Conservation (phyloP, 306 rosid genomes). For the Quercus glauca region DNA sequence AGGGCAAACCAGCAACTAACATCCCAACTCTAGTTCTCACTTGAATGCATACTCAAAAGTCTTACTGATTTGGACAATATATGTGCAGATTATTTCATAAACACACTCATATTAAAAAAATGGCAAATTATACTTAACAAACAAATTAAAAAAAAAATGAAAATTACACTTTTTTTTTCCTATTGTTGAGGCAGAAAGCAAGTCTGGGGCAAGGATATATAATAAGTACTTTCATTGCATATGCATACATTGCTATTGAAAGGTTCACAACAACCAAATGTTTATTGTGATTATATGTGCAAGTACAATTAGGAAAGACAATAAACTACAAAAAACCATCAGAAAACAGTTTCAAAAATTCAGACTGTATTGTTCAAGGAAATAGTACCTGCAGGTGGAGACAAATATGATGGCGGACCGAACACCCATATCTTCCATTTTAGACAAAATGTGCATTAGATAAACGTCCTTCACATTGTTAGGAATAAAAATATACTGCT, state of each 20-base stretch:
- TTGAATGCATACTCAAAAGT: background rate
- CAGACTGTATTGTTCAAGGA: conserved; percentile 11
- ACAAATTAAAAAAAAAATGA: too few species aligned
- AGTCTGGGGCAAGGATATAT: too few species aligned
- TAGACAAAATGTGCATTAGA: conserved; percentile 62
- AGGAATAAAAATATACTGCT: conserved; percentile 63
- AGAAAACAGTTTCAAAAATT: background rate
- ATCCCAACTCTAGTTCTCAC: background rate
- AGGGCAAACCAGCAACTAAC: background rate
- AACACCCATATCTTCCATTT: conserved; percentile 68
- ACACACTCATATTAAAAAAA: too few species aligned
- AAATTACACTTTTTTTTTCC: background rate
- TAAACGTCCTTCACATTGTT: conserved; percentile 76
- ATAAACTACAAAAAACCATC: background rate
- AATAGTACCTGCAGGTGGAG: conserved; percentile 69
- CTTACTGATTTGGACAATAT: background rate
- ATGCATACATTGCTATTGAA: too few species aligned
- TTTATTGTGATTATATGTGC: too few species aligned
- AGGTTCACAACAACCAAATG: too few species aligned
- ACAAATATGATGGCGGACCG: conserved; percentile 81
- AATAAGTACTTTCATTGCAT: too few species aligned
- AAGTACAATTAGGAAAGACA: background rate
- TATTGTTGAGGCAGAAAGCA: too few species aligned
- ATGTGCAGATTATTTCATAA: background rate
- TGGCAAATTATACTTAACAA: too few species aligned